A percentile compares a stretch with the other conserved stretches of the same genome.
These are phyloP conservation scores for Ophiocordyceps camponoti-leonardi DNA, from an alignment of 2,329 filamentous ascomycete genomes.

Conservation along the genomic window DNA sequence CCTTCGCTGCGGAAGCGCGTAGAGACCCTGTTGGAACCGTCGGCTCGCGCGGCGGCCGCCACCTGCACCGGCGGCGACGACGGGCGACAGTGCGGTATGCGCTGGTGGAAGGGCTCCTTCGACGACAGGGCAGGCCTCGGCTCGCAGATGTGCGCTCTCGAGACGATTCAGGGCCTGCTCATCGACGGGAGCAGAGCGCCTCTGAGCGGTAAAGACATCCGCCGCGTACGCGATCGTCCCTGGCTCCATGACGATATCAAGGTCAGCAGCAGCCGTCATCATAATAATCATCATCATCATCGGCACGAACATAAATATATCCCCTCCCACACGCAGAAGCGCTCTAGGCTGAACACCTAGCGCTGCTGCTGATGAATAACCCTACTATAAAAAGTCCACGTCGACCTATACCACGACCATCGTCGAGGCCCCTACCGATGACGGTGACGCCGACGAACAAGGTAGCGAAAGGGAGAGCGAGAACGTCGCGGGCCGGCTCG, in stretches of 20 bases:
- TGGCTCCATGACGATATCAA: constrained; percentile 7
- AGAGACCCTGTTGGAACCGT: constrained; percentile 27
- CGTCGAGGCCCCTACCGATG: not conserved
- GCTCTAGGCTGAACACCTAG: not conserved
- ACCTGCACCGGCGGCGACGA: constrained; percentile 38
- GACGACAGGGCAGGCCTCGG: constrained; percentile 40
- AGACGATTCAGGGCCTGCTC: constrained; percentile 43
- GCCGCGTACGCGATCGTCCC: constrained; percentile 18
- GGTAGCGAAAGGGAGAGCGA: not conserved
- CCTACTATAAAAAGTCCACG: no score
- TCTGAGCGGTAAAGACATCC: constrained; percentile 28
- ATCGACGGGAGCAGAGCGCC: constrained; percentile 24
- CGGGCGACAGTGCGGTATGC: constrained; percentile 39
- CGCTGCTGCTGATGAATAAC: not conserved
- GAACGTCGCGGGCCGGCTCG: not conserved
- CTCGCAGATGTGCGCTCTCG: constrained; percentile 47
- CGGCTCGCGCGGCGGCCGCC: constrained; percentile 35
- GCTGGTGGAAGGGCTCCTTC: constrained; percentile 41
- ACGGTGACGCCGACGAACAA: no score
- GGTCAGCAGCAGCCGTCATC: not conserved
- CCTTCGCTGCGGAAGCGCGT: constrained; percentile 33
- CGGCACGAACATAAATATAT: not conserved
- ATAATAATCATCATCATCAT: no score
- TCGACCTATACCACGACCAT: no score
- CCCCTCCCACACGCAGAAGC: not conserved